Percentiles rank a stretch among this genome's conserved stretches.
phyloP scores from a whole-genome alignment of 2,329 filamentous ascomycete species.

The Cladophialophora yegresii region DNA sequence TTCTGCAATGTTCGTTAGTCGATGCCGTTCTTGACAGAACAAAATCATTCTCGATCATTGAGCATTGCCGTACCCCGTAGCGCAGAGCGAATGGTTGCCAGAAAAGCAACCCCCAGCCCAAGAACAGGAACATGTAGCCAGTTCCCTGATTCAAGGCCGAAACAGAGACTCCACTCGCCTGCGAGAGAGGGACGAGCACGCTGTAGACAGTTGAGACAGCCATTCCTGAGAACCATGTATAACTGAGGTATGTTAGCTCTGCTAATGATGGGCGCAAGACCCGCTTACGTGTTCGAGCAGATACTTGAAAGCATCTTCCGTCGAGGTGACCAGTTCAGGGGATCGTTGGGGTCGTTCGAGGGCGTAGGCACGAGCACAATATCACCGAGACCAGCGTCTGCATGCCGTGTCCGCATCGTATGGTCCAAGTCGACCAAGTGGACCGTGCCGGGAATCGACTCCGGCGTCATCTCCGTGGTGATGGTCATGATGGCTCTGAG shows the following conservation, averaged over 20 bases:
- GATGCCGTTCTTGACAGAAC: not conserved
- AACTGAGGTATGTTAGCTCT: conserved; percentile 37
- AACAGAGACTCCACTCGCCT: conserved; percentile 48
- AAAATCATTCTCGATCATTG: not conserved
- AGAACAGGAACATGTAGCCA: conserved; percentile 49
- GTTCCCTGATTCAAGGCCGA: conserved; percentile 52
- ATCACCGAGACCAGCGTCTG: conserved; percentile 33
- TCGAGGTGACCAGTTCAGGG: conserved; percentile 43
- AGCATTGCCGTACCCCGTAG: conserved; percentile 40
- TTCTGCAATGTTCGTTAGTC: conserved; percentile 14
- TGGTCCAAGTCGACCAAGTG: conserved; percentile 43
- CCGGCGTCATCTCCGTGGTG: conserved; percentile 14
- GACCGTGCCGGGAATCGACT: conserved; percentile 42
- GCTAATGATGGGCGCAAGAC: not conserved
- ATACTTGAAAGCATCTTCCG: conserved; percentile 42
- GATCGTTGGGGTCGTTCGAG: conserved; percentile 46
- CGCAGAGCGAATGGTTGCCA: conserved; percentile 53
- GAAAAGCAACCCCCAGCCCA: conserved; percentile 43
- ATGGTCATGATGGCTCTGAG: conserved; percentile 8
- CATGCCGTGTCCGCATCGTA: conserved; percentile 31
- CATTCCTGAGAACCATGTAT: conserved; percentile 42
- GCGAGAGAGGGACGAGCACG: conserved; percentile 43
- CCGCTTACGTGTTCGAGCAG: conserved; percentile 42
- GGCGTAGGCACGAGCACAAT: conserved; percentile 44
- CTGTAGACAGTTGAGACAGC: conserved; percentile 41